A percentile compares a stretch with the other conserved stretches of the same genome.
Conservation (phyloP, 129 eudicot genomes). For the Flaveria bidentis region DNA sequence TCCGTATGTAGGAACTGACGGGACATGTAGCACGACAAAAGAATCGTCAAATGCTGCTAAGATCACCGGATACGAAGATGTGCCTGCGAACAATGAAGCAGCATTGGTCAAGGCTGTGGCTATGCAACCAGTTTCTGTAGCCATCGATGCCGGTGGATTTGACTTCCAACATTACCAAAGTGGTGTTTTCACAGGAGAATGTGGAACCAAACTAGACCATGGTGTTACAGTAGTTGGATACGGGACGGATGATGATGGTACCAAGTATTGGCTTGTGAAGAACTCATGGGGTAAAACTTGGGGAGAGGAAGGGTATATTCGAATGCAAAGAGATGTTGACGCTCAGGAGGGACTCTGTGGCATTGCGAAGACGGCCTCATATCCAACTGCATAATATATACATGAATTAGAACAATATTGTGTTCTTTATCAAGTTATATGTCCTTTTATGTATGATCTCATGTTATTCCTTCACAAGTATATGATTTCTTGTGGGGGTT, state of each 20-base stretch:
- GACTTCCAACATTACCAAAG: constrained; percentile 15
- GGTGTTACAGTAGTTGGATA: constrained; percentile 32
- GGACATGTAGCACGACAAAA: constrained; percentile 12
- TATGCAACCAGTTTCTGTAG: constrained; percentile 30
- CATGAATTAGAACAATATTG: too few relatives aligned
- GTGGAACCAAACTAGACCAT: constrained; percentile 29
- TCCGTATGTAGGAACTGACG: constrained; percentile 24
- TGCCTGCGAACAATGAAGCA: constrained; percentile 22
- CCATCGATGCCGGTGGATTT: constrained; percentile 23
- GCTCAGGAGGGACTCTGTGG: constrained; percentile 24
- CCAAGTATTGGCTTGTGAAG: constrained; percentile 36
- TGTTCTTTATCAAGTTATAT: too few relatives aligned
- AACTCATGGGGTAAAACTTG: constrained; percentile 37
- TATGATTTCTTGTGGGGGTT: background rate
- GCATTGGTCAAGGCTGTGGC: constrained; percentile 26
- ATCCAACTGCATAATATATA: constrained; percentile 15
- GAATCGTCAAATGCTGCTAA: background rate
- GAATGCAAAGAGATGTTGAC: constrained; percentile 30
- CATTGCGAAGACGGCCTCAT: constrained; percentile 36
- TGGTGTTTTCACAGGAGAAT: constrained; percentile 24
- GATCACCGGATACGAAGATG: constrained; percentile 1
- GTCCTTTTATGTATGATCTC: background rate
- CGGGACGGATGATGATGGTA: constrained; percentile 26
- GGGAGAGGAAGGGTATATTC: constrained; percentile 36
- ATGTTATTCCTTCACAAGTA: background rate